These are phyloP conservation scores for Diaporthe vaccinii DNA, from an alignment of 2,329 filamentous ascomycete genomes.

Conservation along the genomic window DNA sequence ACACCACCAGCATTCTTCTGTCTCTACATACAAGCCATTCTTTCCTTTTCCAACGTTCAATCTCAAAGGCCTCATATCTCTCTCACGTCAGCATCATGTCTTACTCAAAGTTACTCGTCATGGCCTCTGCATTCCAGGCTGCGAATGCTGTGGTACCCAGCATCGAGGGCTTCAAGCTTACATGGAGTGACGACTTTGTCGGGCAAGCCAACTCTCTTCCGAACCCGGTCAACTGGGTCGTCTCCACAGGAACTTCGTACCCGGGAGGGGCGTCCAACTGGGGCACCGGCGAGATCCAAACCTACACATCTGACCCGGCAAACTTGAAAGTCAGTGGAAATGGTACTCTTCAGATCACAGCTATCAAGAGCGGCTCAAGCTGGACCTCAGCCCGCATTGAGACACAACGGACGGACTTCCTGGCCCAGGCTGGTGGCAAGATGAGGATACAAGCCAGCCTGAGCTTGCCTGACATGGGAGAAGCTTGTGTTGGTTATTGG, in stretches of 20 bases:
- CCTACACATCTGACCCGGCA: slow-evolving; percentile 22
- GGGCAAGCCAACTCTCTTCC: slow-evolving; percentile 25
- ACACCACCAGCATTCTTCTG: not conserved
- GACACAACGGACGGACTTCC: slow-evolving; percentile 17
- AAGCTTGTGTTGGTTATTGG: slow-evolving; percentile 20
- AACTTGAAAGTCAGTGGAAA: slow-evolving; percentile 24
- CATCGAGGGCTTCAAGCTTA: slow-evolving; percentile 15
- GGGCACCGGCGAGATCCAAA: slow-evolving; percentile 25
- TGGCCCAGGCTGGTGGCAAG: slow-evolving; percentile 1
- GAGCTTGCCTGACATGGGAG: slow-evolving; percentile 22
- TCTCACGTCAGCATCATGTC: not conserved
- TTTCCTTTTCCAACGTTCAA: not conserved
- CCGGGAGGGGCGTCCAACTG: slow-evolving; percentile 7
- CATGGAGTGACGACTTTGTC: slow-evolving; percentile 22
- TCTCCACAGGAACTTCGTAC: slow-evolving; percentile 14
- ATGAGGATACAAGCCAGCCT: slow-evolving; percentile 26
- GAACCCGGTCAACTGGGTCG: slow-evolving; percentile 10
- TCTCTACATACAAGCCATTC: not conserved
- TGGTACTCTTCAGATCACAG: slow-evolving; percentile 21
- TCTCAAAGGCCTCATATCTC: not conserved
- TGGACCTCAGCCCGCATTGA: slow-evolving; percentile 24
- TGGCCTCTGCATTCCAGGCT: not conserved
- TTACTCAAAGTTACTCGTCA: slow-evolving; percentile 12
- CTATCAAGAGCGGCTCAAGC: slow-evolving; percentile 13
- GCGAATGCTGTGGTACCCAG: slow-evolving; percentile 8